Base-by-base conservation (phyloP, 2,329 filamentous ascomycete species). In the Xylariaceae sp. region DNA sequence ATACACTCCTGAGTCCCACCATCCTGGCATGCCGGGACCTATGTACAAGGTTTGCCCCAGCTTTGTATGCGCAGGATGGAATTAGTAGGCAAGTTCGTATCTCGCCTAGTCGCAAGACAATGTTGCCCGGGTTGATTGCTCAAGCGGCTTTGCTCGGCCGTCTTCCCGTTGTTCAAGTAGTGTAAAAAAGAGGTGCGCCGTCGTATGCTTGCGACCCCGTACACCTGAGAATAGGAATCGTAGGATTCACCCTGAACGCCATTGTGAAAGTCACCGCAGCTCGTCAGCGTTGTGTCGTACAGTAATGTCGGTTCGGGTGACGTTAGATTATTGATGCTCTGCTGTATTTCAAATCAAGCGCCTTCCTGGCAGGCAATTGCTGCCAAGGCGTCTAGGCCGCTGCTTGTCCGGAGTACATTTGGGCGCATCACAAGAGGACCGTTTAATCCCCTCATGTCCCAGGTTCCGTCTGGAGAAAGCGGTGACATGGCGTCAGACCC, bases 311-410 rank as follows among this genome's bases (percentile, higher is more conserved):
- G 22, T 6, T n/a, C 17, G 12, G 22, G 19, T 29, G 38, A 17
- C 12, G 6, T 14, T 8, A 32, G 22, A n/a, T n/a, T n/a, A n/a
- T n/a, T n/a, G n/a, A n/a, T n/a, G n/a, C n/a, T n/a, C n/a, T n/a
- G n/a, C n/a, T n/a, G n/a, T n/a, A n/a, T 22, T 17, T 29, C 20
- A 33, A n/a, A 20, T 29, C 37, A 55, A 22, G 61, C 56, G 36
- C 68, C 68, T 54, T 76, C 72, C 57, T 77, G 73, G 50, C 73
- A 76, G 20, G 74, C 76, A 12, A 77, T 69, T 19, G 75, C 77
- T 66, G 76, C 77, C 17, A 80, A 64, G 6, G 76, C 71, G 50
- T 80, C 76, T 5, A 80, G 69, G 17, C 76, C 76, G 47, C 72
- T 77, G 52, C 67, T 74, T n/a, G 70, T 70, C 47, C 70, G 65